These are phyloP conservation scores for Fragilaria radians DNA, from an alignment of 108 stramenopile species.

Conservation along the genomic window DNA sequence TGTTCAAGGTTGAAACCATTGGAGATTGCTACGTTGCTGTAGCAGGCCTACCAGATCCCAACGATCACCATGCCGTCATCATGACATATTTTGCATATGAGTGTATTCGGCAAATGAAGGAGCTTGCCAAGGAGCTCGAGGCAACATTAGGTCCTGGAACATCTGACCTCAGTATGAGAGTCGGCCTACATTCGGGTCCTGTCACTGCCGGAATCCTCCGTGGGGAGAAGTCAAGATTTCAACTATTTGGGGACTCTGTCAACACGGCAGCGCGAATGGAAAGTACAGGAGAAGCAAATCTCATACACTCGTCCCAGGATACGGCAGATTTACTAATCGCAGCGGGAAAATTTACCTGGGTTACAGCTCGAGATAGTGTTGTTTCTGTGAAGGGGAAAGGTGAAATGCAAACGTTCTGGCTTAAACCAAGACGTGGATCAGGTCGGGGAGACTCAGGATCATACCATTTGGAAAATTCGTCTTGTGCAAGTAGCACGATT, in stretches of 20 bases:
- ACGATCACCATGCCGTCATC: slow-evolving; percentile 30
- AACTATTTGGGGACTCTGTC: slow-evolving; percentile 54
- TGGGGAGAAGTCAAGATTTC: slow-evolving; percentile 37
- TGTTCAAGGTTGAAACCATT: slow-evolving; percentile 31
- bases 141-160: slow-evolving; percentile 21
- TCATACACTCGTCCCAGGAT: slow-evolving; percentile 32
- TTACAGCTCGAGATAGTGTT: slow-evolving; percentile 12
- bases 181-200: slow-evolving; percentile 38
- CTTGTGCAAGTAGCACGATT: not conserved
- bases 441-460: not conserved
- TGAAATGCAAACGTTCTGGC: slow-evolving; percentile 33
- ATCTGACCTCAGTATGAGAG: slow-evolving; percentile 18
- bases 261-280: slow-evolving; percentile 27
- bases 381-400: slow-evolving; percentile 41
- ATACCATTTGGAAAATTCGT: not conserved
- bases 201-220: slow-evolving; percentile 43
- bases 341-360: slow-evolving; percentile 20
- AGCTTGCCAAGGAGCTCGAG: slow-evolving; percentile 11
- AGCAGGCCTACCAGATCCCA: slow-evolving; percentile 8
- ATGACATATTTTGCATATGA: slow-evolving; percentile 28
- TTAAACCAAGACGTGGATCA: slow-evolving; percentile 2
- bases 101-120: slow-evolving; percentile 21
- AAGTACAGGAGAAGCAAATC: slow-evolving; percentile 15
- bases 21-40: slow-evolving; percentile 9
- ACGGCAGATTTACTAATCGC: slow-evolving; percentile 25